phyloP scores from a whole-genome alignment of 2,329 filamentous ascomycete genomes.

The Cadophora luteo-olivacea region DNA sequence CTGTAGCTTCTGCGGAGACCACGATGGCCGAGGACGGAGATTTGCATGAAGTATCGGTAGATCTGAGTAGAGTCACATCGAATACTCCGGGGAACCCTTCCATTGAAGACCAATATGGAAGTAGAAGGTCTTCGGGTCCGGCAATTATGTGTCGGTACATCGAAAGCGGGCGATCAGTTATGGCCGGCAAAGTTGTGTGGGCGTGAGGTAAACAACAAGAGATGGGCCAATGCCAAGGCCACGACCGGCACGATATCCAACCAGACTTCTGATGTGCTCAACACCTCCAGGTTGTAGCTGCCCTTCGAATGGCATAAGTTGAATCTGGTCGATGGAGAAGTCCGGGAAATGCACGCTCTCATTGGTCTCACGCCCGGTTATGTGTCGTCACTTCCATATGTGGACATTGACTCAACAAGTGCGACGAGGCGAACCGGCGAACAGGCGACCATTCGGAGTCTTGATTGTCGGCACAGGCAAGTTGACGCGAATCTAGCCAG shows the following conservation, averaged over 20 bases:
- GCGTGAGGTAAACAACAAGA: not conserved
- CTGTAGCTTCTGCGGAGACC: not conserved
- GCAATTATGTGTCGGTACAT: not conserved
- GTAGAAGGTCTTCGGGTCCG: not conserved
- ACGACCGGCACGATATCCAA: not conserved
- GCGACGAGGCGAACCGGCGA: not conserved
- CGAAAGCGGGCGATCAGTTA: not conserved
- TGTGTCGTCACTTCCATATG: not conserved
- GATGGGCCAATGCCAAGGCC: not conserved
- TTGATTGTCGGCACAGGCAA: not conserved
- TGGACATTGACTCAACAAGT: not conserved
- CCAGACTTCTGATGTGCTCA: no score
- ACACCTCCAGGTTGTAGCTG: no score
- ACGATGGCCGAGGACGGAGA: not conserved
- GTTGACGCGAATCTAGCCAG: conserved; percentile 6
- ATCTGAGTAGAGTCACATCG: not conserved
- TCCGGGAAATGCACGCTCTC: not conserved
- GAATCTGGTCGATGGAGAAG: not conserved
- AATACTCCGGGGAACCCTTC: not conserved
- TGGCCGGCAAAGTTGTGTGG: not conserved
- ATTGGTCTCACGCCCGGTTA: not conserved
- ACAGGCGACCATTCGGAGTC: conserved; percentile 2
- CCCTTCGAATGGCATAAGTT: not conserved
- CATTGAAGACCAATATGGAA: not conserved
- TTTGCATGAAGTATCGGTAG: not conserved